phyloP scores from a whole-genome alignment of 2,329 filamentous ascomycete species.

The Ilyonectria sp. region DNA sequence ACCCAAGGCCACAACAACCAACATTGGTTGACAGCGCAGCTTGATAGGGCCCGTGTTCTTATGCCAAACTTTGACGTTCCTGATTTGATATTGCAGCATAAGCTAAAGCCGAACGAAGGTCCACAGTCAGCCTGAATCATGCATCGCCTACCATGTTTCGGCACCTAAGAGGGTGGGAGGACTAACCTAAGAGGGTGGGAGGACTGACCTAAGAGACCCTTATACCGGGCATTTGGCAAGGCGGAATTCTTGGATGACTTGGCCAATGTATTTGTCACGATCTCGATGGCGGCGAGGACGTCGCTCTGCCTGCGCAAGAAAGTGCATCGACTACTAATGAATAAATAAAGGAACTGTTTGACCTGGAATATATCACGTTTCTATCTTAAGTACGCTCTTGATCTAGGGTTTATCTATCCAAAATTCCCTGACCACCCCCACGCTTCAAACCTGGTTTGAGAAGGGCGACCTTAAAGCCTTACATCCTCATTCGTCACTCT shows the following conservation, averaged over 20 bases:
- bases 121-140: too few species aligned
- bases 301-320: neutral
- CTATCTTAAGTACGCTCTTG: neutral
- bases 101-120: too few species aligned
- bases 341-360: neutral
- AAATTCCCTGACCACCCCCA: neutral
- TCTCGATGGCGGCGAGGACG: neutral
- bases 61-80: constrained; percentile 39
- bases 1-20: constrained; percentile 13
- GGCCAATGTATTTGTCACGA: neutral
- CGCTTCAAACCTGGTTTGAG: too few species aligned
- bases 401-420: neutral
- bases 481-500: too few species aligned
- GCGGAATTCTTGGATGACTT: neutral
- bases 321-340: too few species aligned
- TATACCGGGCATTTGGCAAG: neutral
- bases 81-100: constrained; percentile 20
- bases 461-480: too few species aligned
- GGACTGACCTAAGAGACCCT: neutral
- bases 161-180: too few species aligned
- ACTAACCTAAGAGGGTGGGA: too few species aligned
- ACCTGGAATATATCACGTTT: neutral
- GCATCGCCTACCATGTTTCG: too few species aligned
- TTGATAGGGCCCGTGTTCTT: constrained; percentile 29
- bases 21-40: constrained; percentile 34